Evolutionary conservation across 768 basidiomycete species (phyloP), one percentile per base, ranked within the genome.

Genomic region (Tricholoma flavovirens): DNA sequence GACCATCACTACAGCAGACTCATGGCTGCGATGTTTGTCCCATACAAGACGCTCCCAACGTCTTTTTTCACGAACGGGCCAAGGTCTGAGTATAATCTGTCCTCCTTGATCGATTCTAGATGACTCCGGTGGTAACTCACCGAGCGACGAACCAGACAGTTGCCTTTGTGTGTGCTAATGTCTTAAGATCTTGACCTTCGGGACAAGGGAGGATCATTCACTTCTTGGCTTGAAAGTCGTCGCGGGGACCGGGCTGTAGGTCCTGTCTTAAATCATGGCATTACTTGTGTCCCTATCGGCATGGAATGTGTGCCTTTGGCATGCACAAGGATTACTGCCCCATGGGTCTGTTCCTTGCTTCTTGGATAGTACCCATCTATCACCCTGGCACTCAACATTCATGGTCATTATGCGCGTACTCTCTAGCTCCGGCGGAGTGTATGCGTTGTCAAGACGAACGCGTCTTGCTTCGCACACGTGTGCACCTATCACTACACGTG

Each of bases 21-120:
- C 58, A 73, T 74, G 65, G 72, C 72, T 73, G 73, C 72, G 72
- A 74, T 63, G 69, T 72, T 76, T 71, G 71, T 64, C 53, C 60
- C 71, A 58, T 52, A 69, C 71, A 68, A 58, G 65, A 62, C 24
- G 26, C 46, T 51, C 50, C 54, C 22, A 24, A 38, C 49, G 53
- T 65, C 63, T 61, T 53, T 46, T 26, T n/a, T 69, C 55, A 64
- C 67, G 70, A 72, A 72, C 66, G 70, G 70, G 71, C 65, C 65
- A 73, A 74, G 70, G 73, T 73, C 69, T 74, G 71, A 73, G 71
- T 21, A 65, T 70, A 62, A 26, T 26, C 56, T 54, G 48, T 65
- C 66, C 63, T 60, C 62, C 58, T 65, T 15, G 58, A 68, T 66
- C 49, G 70, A 56, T 66, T 58, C 70, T 69, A 65, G 65, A 69